These are phyloP conservation scores for Atractiella rhizophila DNA, from an alignment of 768 basidiomycete genomes.

Conservation along the genomic window DNA sequence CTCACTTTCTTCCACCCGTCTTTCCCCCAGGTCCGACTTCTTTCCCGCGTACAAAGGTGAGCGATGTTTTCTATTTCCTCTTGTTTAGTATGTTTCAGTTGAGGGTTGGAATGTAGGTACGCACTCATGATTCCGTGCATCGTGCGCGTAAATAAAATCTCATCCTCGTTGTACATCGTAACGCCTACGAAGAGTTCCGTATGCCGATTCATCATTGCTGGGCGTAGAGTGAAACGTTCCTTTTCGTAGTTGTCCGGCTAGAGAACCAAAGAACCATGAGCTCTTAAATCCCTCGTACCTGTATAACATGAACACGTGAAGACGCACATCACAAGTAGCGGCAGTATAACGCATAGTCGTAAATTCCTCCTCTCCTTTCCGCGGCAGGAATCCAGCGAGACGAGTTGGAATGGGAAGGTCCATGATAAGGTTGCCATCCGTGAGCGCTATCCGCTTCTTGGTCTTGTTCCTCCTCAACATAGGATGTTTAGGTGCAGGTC, in stretches of 20 bases:
- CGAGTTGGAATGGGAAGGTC: constrained; percentile 7
- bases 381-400: constrained; percentile 6
- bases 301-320: neutral
- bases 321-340: constrained; percentile 6
- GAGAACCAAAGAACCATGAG: neutral
- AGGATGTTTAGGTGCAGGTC: too few relatives aligned
- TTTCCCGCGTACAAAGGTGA: constrained; percentile 21
- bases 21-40: constrained; percentile 22
- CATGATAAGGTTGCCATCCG: constrained; percentile 8
- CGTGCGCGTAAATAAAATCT: constrained; percentile 14
- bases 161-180: constrained; percentile 10
- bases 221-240: constrained; percentile 6
- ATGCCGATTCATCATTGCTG: constrained; percentile 5
- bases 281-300: neutral
- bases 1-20: constrained; percentile 24
- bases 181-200: constrained; percentile 8
- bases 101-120: neutral
- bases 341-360: constrained; percentile 9
- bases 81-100: neutral
- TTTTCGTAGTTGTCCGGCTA: constrained; percentile 9
- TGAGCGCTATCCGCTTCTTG: constrained; percentile 4
- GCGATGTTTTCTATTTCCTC: constrained; percentile 21
- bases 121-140: constrained; percentile 17
- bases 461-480: constrained; percentile 4
- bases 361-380: constrained; percentile 9